Evolutionary conservation across 2,329 filamentous ascomycete species (phyloP).

Genomic region (Sphaerostilbella broomeana): DNA sequence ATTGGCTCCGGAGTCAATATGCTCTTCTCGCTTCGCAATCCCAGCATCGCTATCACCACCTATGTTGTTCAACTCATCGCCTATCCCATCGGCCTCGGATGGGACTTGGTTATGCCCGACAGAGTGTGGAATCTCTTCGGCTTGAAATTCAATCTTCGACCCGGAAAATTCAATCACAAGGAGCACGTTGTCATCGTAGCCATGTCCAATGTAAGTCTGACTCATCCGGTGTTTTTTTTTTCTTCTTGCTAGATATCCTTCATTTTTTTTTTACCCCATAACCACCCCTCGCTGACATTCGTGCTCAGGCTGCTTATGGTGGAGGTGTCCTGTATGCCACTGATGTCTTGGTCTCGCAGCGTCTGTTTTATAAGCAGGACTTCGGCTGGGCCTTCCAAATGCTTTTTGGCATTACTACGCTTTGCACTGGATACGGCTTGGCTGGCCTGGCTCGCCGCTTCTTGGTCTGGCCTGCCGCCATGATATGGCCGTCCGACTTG

Average conservation of each 20-base stretch:
- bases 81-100: conserved; percentile 50
- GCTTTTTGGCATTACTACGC: conserved; percentile 47
- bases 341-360: conserved; percentile 42
- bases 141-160: conserved; percentile 48
- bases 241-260: neutral
- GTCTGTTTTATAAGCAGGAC: conserved; percentile 51
- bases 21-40: conserved; percentile 54
- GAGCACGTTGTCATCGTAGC: conserved; percentile 56
- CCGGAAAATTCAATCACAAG: conserved; percentile 55
- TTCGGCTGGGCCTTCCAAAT: conserved; percentile 50
- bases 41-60: conserved; percentile 52
- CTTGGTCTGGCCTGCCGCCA: conserved; percentile 48
- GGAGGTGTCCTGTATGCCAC: conserved; percentile 53
- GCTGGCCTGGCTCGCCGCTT: conserved; percentile 49
- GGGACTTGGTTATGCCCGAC: conserved; percentile 50
- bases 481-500: conserved; percentile 52
- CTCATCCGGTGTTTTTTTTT: too few relatives aligned
- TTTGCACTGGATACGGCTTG: conserved; percentile 51
- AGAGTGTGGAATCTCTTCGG: conserved; percentile 45
- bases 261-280: neutral
- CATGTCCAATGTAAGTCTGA: conserved; percentile 58
- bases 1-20: conserved; percentile 56
- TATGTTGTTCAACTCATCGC: conserved; percentile 57
- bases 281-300: conserved; percentile 3
- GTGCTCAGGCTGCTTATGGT: conserved; percentile 46